Evolutionary conservation across 2,329 filamentous ascomycete species (phyloP).

Genomic region (Alternaria consortialis): DNA sequence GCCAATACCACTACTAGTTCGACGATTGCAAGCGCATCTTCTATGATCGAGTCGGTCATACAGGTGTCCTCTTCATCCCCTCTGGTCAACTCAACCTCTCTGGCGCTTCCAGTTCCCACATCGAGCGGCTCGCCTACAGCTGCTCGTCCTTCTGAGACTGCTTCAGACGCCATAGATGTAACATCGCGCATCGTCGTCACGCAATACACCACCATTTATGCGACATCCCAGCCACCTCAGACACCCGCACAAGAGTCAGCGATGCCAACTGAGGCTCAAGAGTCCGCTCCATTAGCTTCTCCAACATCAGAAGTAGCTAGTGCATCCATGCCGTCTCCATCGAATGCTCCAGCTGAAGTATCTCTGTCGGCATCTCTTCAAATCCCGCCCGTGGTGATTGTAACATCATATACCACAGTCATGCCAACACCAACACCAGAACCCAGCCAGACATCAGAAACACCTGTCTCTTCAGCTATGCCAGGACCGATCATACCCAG

Average conservation of each 20-base stretch:
- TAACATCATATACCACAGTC: slow-evolving; percentile 45
- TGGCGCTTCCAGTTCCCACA: neutral
- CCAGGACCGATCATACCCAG: slow-evolving; percentile 5
- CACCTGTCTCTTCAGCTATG: slow-evolving; percentile 2
- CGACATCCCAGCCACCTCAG: slow-evolving; percentile 16
- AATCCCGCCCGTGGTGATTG: slow-evolving; percentile 40
- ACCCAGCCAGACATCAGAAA: slow-evolving; percentile 9
- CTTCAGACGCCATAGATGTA: slow-evolving; percentile 11
- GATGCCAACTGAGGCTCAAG: slow-evolving; percentile 13
- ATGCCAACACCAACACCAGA: slow-evolving; percentile 12
- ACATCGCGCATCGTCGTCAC: slow-evolving; percentile 34
- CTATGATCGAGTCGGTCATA: slow-evolving; percentile 5
- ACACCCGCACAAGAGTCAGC: slow-evolving; percentile 10
- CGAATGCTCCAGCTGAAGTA: slow-evolving; percentile 11
- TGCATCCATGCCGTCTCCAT: slow-evolving; percentile 1
- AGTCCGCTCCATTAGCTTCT: neutral
- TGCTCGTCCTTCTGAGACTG: neutral
- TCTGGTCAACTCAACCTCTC: slow-evolving; percentile 13
- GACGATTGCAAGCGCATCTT: slow-evolving; percentile 7
- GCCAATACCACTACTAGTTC: slow-evolving; percentile 5
- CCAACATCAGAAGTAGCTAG: slow-evolving; percentile 4
- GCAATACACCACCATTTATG: slow-evolving; percentile 40
- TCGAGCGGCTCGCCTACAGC: slow-evolving; percentile 2
- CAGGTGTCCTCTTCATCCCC: slow-evolving; percentile 2
- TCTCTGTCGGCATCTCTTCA: slow-evolving; percentile 26